Evolutionary conservation across 179 eudicot genomes (phyloP), one percentile per base, ranked within the genome.

Genomic region (Beta macrorhiza): DNA sequence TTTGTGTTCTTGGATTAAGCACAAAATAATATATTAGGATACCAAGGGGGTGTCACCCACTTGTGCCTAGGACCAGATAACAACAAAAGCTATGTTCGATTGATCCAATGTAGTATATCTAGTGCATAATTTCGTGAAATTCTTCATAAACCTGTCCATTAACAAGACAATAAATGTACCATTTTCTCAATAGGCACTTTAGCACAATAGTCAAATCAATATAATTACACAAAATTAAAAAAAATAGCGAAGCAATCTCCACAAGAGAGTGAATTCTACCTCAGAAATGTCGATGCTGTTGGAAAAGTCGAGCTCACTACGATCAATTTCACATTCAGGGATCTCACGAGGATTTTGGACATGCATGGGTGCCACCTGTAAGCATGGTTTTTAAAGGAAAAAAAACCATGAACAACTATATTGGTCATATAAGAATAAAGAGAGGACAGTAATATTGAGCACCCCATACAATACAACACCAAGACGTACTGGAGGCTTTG

Each of bases 321-420:
- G 82, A 85, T 77, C 81, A 74, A 88, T 79, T 82, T 88, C 90
- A 68, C 84, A 88, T 83, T 85, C 90, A 62, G 88, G 90, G 82
- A 88, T 83, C 52, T 85, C 85, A 74, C 74, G 79, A 16, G 25
- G 63, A 77, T 53, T 81, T 37, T 83, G 77, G 77, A 79, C 83
- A 81, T 79, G 86, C 88, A 83, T 85, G 6, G 90, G 86, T 71
- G 84, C 79, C n/a, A 79, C 49, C 89, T 87, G 83, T n/a, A 74
- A 82, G 20, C 20, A 55, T 56, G 7, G 17, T 58, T 47, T 5
- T 67, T 63, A n/a, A 3, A 14, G 32, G 14, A 15, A 29, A 74
- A 73, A 15, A 25, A n/a, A 19, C 12, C 16, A 32, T 53, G 29
- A 22, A 56, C 25, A 47, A 15, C 55, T 56, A 22, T 65, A 61